A percentile compares a stretch with the other conserved stretches of the same genome.
These are phyloP conservation scores for Saccharomyces jurei DNA, from an alignment of 805 yeast species.

Conservation along the genomic window DNA sequence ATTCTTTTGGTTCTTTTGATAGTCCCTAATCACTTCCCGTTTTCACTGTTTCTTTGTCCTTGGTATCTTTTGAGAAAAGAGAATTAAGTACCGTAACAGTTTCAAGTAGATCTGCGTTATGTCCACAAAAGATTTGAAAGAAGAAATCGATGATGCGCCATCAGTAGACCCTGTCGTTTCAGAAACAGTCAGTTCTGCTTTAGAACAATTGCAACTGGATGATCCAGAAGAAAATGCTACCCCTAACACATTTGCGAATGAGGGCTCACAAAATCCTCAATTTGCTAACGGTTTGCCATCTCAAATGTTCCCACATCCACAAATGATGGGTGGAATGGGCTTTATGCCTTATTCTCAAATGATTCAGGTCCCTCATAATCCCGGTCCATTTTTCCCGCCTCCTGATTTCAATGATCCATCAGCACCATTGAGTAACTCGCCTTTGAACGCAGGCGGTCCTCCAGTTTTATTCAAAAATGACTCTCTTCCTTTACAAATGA, in stretches of 20 bases:
- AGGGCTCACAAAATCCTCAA: neutral
- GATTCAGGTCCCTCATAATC: constrained; percentile 28
- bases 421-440: constrained; percentile 2
- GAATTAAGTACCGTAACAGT: neutral
- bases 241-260: neutral
- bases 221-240: constrained; percentile 11
- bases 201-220: constrained; percentile 28
- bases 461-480: constrained; percentile 5
- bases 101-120: constrained; percentile 1
- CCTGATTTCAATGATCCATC: constrained; percentile 15
- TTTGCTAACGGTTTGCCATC: constrained; percentile 8
- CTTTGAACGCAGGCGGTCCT: constrained; percentile 5
- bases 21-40: neutral
- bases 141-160: constrained; percentile 5
- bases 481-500: neutral
- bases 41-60: neutral
- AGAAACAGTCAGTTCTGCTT: constrained; percentile 25
- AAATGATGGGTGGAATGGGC: constrained; percentile 24
- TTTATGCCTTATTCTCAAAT: constrained; percentile 28
- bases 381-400: constrained; percentile 18
- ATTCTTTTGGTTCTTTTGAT: neutral
- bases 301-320: constrained; percentile 18
- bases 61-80: neutral
- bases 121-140: constrained; percentile 8
- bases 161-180: constrained; percentile 22